A percentile compares a stretch with the other conserved stretches of the same genome.
Conservation (phyloP, 2,329 filamentous ascomycete species). For the Fusarium succisae region DNA sequence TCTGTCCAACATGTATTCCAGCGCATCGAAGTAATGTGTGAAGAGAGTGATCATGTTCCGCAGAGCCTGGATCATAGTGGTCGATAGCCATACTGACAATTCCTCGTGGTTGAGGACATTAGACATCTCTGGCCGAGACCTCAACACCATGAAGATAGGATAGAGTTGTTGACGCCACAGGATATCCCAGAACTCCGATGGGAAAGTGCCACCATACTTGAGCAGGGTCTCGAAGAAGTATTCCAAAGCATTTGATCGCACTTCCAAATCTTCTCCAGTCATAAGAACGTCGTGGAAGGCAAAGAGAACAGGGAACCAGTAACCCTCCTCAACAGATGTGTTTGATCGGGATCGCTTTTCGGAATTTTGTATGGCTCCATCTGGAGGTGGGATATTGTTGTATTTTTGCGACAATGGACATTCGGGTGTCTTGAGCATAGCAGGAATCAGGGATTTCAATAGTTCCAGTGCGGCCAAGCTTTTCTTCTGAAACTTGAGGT, state of each 20-base stretch:
- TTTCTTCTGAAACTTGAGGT: conserved; percentile 98
- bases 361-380: conserved; percentile 55
- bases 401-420: conserved; percentile 83
- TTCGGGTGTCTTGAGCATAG: conserved; percentile 95
- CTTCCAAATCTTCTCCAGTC: conserved; percentile 98
- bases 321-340: conserved; percentile 94
- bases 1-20: conserved; percentile 98
- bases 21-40: conserved; percentile 95
- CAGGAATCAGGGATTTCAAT: conserved; percentile 90
- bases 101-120: conserved; percentile 97
- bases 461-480: conserved; percentile 95
- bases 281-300: conserved; percentile 99
- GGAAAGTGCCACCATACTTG: conserved; percentile 89
- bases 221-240: conserved; percentile 97
- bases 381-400: conserved; percentile 51
- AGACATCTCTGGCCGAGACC: conserved; percentile 94
- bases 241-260: conserved; percentile 87
- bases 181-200: conserved; percentile 96
- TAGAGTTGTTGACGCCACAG: conserved; percentile 97
- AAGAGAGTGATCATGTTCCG: conserved; percentile 99
- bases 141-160: conserved; percentile 97
- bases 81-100: conserved; percentile 97
- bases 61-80: conserved; percentile 98
- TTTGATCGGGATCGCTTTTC: conserved; percentile 69
- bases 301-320: conserved; percentile 98